phyloP scores from a whole-genome alignment of 2,329 filamentous ascomycete genomes.

The Fusarium setosum region DNA sequence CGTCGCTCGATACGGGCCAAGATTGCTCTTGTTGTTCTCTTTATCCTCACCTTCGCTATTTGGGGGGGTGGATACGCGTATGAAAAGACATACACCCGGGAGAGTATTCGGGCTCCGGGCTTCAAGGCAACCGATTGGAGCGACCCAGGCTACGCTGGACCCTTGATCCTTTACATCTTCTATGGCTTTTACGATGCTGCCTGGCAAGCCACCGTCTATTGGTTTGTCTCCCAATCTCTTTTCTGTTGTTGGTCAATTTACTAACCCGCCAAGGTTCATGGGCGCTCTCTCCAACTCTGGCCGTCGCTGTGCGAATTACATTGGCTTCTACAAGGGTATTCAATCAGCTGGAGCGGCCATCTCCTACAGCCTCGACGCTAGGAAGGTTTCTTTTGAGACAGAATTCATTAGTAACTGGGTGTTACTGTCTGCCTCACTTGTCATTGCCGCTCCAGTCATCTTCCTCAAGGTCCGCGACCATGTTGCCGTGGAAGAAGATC shows the following conservation, averaged over 20 bases:
- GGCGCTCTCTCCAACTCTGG: conserved; percentile 92
- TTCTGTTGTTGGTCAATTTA: neutral
- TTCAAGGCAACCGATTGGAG: conserved; percentile 82
- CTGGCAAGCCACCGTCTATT: conserved; percentile 73
- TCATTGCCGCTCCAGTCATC: conserved; percentile 84
- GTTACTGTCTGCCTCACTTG: conserved; percentile 76
- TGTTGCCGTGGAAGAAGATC: conserved; percentile 81
- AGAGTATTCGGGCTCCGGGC: conserved; percentile 40
- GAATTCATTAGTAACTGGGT: conserved; percentile 81
- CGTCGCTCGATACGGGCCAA: conserved; percentile 81
- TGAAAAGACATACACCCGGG: neutral
- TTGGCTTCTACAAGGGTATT: conserved; percentile 91
- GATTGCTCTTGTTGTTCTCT: conserved; percentile 70
- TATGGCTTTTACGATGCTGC: conserved; percentile 68
- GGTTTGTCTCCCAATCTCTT: conserved; percentile 41
- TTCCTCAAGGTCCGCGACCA: conserved; percentile 83
- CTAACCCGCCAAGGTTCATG: conserved; percentile 73
- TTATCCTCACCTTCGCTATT: conserved; percentile 73
- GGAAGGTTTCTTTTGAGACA: conserved; percentile 68
- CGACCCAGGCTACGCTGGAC: neutral
- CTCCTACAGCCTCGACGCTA: conserved; percentile 48
- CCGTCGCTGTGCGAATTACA: conserved; percentile 90
- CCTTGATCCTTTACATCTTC: neutral
- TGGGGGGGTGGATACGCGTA: conserved; percentile 69
- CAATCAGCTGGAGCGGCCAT: conserved; percentile 79